Evolutionary conservation across 495 filamentous ascomycete species (phyloP).

Genomic region (Xylaria flabelliformis): DNA sequence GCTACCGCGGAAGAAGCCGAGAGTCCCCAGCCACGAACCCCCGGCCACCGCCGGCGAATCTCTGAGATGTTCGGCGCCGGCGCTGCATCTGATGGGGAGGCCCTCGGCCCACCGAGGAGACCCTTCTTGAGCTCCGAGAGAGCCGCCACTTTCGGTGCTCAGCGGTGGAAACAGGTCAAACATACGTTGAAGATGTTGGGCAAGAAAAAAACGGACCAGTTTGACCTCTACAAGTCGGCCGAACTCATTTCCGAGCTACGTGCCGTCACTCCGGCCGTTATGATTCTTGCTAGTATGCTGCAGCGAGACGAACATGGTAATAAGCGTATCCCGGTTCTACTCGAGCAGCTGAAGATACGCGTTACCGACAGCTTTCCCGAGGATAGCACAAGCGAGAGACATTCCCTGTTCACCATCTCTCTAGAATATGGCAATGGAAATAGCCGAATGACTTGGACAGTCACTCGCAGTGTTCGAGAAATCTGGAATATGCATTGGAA

Average conservation of each 20-base stretch:
- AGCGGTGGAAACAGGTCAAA: slow-evolving; percentile 88
- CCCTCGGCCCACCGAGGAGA: slow-evolving; percentile 47
- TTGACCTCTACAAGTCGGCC: slow-evolving; percentile 94
- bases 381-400: slow-evolving; percentile 71
- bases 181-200: slow-evolving; percentile 82
- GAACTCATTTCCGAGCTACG: slow-evolving; percentile 95
- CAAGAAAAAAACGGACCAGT: slow-evolving; percentile 80
- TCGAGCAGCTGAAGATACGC: slow-evolving; percentile 92
- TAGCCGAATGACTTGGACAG: slow-evolving; percentile 96
- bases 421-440: slow-evolving; percentile 95
- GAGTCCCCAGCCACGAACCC: slow-evolving; percentile 61
- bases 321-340: slow-evolving; percentile 88
- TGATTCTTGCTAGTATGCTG: slow-evolving; percentile 95
- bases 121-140: slow-evolving; percentile 65
- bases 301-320: slow-evolving; percentile 96
- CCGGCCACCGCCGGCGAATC: slow-evolving; percentile 74
- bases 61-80: slow-evolving; percentile 69
- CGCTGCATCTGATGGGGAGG: slow-evolving; percentile 59
- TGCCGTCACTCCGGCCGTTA: slow-evolving; percentile 86
- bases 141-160: slow-evolving; percentile 77
- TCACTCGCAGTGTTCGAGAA: slow-evolving; percentile 83
- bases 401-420: slow-evolving; percentile 87
- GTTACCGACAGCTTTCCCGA: slow-evolving; percentile 78
- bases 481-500: slow-evolving; percentile 92
- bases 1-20: slow-evolving; percentile 52